phyloP scores from a whole-genome alignment of 2,329 filamentous ascomycete species.

The Fusarium neocosmosporiellum region DNA sequence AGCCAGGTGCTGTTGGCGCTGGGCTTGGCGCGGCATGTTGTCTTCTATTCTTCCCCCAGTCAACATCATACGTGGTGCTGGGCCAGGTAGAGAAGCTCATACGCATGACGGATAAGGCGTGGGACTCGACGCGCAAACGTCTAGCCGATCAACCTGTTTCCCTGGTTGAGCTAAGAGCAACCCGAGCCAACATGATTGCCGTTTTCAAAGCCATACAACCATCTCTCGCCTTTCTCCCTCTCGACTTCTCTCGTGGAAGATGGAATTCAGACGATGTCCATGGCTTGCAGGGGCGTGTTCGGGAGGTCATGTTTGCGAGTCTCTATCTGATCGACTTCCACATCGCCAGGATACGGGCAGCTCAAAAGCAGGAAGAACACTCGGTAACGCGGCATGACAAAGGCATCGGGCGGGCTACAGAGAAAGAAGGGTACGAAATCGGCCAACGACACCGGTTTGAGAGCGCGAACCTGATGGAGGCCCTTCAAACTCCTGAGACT shows the following conservation, averaged over 20 bases:
- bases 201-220: slow-evolving; percentile 53
- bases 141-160: slow-evolving; percentile 34
- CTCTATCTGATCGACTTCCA: slow-evolving; percentile 57
- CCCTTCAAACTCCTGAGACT: slow-evolving; percentile 52
- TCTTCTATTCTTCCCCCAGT: slow-evolving; percentile 61
- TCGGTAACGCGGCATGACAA: neutral
- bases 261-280: slow-evolving; percentile 59
- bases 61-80: slow-evolving; percentile 58
- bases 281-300: slow-evolving; percentile 49
- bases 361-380: slow-evolving; percentile 32
- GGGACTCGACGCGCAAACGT: slow-evolving; percentile 46
- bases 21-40: slow-evolving; percentile 57
- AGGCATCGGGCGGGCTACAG: neutral
- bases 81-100: slow-evolving; percentile 47
- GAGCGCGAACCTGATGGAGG: slow-evolving; percentile 48
- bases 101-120: slow-evolving; percentile 45
- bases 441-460: slow-evolving; percentile 47
- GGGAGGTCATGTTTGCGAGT: slow-evolving; percentile 49
- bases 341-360: slow-evolving; percentile 45
- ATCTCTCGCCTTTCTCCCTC: slow-evolving; percentile 55
- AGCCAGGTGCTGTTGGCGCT: slow-evolving; percentile 58
- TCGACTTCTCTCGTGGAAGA: slow-evolving; percentile 58
- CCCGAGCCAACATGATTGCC: slow-evolving; percentile 45
- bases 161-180: slow-evolving; percentile 46
- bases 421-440: slow-evolving; percentile 25